Percentiles rank a stretch among this genome's conserved stretches.
Evolutionary conservation across 371 early-diverging fungal species (phyloP).

Genomic region (Neoconidiobolus thromboides): DNA sequence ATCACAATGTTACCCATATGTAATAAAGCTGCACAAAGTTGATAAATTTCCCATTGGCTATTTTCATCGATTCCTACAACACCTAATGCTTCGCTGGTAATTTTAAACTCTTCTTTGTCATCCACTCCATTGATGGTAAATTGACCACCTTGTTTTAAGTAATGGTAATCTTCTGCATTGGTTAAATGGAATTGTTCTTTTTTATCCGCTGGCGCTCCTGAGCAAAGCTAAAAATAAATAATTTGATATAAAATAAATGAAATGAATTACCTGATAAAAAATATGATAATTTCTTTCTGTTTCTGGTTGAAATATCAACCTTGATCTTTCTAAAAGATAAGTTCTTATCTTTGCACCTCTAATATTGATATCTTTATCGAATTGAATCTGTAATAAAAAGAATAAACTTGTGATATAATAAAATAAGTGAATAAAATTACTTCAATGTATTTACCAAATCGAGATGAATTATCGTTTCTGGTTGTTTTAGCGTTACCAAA

Average conservation of each 20-base stretch:
- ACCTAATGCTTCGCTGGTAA: constrained; percentile 66
- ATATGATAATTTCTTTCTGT: constrained; percentile 97
- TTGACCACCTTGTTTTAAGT: constrained; percentile 67
- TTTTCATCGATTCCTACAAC: constrained; percentile 67
- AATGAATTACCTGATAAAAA: constrained; percentile 64
- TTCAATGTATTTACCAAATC: constrained; percentile 98
- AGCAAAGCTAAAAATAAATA: constrained; percentile 40
- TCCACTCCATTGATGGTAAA: constrained; percentile 74
- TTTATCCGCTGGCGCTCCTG: constrained; percentile 66
- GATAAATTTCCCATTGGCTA: constrained; percentile 79
- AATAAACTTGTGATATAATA: background rate
- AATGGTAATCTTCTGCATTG: constrained; percentile 59
- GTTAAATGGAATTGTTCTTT: constrained; percentile 54
- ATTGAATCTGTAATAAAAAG: constrained; percentile 32
- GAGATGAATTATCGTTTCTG: constrained; percentile 94
- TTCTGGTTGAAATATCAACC: constrained; percentile 84
- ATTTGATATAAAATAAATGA: background rate
- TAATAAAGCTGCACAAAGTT: constrained; percentile 69
- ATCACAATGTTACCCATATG: constrained; percentile 86
- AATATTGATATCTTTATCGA: constrained; percentile 59
- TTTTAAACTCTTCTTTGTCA: constrained; percentile 75
- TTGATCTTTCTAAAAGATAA: constrained; percentile 95
- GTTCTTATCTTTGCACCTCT: constrained; percentile 91
- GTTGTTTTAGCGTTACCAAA: constrained; percentile 99
- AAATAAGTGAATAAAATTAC: constrained; percentile 10